Conservation (phyloP, 2,329 filamentous ascomycete species). For the Penicillium sp. region DNA sequence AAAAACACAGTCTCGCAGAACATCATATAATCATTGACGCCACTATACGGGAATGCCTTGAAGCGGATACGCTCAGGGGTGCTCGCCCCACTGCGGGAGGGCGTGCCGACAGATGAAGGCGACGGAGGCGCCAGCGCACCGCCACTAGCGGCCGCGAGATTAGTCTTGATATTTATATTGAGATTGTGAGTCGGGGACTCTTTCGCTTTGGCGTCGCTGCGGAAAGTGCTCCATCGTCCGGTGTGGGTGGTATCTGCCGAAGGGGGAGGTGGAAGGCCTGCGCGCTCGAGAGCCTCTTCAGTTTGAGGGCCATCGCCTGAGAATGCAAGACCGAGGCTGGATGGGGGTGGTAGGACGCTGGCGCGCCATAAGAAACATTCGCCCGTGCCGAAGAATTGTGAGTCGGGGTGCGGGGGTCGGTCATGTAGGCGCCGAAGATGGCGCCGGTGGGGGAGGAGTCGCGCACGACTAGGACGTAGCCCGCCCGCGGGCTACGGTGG, state of each 20-base stretch:
- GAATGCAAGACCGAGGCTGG: slow-evolving; percentile 10
- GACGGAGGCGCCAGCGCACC: slow-evolving; percentile 24
- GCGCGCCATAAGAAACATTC: slow-evolving; percentile 92
- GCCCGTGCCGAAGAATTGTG: slow-evolving; percentile 90
- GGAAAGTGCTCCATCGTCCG: slow-evolving; percentile 55
- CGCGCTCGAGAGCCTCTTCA: slow-evolving; percentile 45
- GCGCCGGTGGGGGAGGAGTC: slow-evolving; percentile 53
- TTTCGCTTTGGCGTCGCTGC: slow-evolving; percentile 29
- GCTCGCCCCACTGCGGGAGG: slow-evolving; percentile 45
- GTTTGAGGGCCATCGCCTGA: slow-evolving; percentile 19
- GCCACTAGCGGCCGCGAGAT: slow-evolving; percentile 21
- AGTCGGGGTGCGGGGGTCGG: slow-evolving; percentile 75
- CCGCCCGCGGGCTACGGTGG: slow-evolving; percentile 63
- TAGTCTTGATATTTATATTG: slow-evolving; percentile 24
- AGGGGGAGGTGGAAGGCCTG: slow-evolving; percentile 64
- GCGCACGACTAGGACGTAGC: slow-evolving; percentile 81
- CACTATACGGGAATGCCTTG: slow-evolving; percentile 94
- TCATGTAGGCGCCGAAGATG: slow-evolving; percentile 89
- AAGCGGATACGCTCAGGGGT: slow-evolving; percentile 77
- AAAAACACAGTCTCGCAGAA: slow-evolving; percentile 82
- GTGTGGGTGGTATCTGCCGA: slow-evolving; percentile 60
- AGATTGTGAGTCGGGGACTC: slow-evolving; percentile 20
- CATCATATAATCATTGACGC: slow-evolving; percentile 94
- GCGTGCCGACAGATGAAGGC: slow-evolving; percentile 19
- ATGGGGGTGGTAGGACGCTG: slow-evolving; percentile 52